Evolutionary conservation across 2,329 filamentous ascomycete genomes (phyloP).

Genomic region (Fusarium udum): DNA sequence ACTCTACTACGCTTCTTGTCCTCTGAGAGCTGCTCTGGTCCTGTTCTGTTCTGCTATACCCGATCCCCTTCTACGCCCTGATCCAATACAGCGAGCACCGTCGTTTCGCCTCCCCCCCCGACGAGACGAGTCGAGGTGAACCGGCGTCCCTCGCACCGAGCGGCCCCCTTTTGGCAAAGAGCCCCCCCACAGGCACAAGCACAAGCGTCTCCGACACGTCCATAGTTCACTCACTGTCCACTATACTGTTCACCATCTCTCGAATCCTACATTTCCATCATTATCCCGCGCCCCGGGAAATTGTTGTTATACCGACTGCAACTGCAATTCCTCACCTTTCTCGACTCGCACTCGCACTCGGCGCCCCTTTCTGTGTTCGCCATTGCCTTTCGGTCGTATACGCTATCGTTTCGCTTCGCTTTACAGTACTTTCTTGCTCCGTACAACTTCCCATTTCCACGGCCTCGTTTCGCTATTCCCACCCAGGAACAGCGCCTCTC

Average conservation of each 20-base stretch:
- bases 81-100: not conserved
- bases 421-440: slow-evolving; percentile 24
- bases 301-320: slow-evolving; percentile 36
- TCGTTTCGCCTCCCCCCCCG: slow-evolving; percentile 27
- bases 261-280: slow-evolving; percentile 43
- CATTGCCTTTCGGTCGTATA: slow-evolving; percentile 26
- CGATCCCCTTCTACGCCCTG: not conserved
- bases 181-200: slow-evolving; percentile 35
- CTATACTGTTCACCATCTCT: slow-evolving; percentile 28
- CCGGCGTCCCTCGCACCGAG: slow-evolving; percentile 45
- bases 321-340: slow-evolving; percentile 6
- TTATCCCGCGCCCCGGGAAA: slow-evolving; percentile 40
- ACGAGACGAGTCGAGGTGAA: slow-evolving; percentile 39
- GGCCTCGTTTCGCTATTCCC: slow-evolving; percentile 31
- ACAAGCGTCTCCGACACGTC: slow-evolving; percentile 41
- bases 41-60: not conserved
- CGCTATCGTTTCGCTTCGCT: slow-evolving; percentile 15
- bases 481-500: slow-evolving; percentile 41
- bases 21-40: not conserved
- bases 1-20: slow-evolving; percentile 9
- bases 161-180: slow-evolving; percentile 45
- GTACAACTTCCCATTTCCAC: slow-evolving; percentile 28
- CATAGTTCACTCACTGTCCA: slow-evolving; percentile 28
- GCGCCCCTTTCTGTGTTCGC: slow-evolving; percentile 30
- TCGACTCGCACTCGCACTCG: slow-evolving; percentile 14